These are phyloP conservation scores for Carex parvula DNA, from an alignment of 176 grass and related monocot genomes.

Conservation along the genomic window DNA sequence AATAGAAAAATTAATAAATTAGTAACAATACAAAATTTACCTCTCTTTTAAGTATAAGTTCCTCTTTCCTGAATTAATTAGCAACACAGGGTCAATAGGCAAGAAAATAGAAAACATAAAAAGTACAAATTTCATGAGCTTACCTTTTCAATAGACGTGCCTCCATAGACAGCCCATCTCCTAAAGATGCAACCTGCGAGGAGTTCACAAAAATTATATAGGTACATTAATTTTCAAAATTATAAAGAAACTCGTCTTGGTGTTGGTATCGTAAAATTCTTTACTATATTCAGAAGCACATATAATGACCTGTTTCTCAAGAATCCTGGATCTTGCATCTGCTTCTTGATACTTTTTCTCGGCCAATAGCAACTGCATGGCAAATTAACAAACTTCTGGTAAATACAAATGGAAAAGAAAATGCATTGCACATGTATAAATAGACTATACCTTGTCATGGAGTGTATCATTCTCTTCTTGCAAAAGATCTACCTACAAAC, in stretches of 20 bases:
- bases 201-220: neutral
- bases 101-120: neutral
- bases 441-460: constrained; percentile 63
- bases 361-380: constrained; percentile 63
- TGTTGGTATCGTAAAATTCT: neutral
- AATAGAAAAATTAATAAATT: neutral
- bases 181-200: constrained; percentile 65
- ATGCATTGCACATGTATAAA: constrained; percentile 21
- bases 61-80: constrained; percentile 73
- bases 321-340: constrained; percentile 69
- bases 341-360: constrained; percentile 84
- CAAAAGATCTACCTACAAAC: constrained; percentile 74
- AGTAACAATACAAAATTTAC: constrained; percentile 30
- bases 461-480: constrained; percentile 96
- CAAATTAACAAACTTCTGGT: constrained; percentile 29
- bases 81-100: constrained; percentile 9
- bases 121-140: neutral
- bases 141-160: constrained; percentile 92
- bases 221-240: constrained; percentile 11
- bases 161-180: constrained; percentile 93
- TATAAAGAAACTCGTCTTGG: neutral
- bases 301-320: constrained; percentile 74
- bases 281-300: neutral
- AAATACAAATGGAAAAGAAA: neutral
- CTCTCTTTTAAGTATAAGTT: constrained; percentile 81